Base-by-base conservation (phyloP, 768 basidiomycete genomes). In the Auricularia sp. region DNA sequence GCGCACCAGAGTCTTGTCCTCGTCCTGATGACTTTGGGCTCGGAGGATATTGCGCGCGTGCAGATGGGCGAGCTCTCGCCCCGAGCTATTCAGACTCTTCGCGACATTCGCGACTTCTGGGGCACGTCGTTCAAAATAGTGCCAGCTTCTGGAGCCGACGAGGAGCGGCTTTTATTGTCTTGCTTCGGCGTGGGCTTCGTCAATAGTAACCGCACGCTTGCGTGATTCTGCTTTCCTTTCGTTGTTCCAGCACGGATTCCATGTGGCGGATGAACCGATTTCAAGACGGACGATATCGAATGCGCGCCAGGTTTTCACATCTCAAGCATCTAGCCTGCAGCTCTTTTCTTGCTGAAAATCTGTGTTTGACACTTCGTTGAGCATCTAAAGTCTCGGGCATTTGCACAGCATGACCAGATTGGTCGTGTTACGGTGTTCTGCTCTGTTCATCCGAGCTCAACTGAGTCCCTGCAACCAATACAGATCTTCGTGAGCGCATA, bases 41-140 rank as follows among this genome's bases (percentile, higher is more conserved):
- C 92, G 67, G 97, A 98, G 72, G 97, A 99, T 73, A 94, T 98
- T 0, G 92, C 94, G 0, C 85, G 90, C 66, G 93, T 91, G 77
- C 80, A 85, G 65, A 89, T 98, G 85, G 85, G 89, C 3, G 87
- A 89, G 69, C 86, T 93, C 18, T 93, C 91, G 11, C 76, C 83
- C 16, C 82, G 90, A 74, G 92, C 91, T n/a, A 84, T 96, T 58
- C 93, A 97, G 78, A 93, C 96, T 70, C 76, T 98, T 29, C 82
- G 90, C 35, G 96, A 98, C 69, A 76, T 94, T 54, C 83, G 84
- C 67, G 77, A 81, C 21, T 89, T 90, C 72, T 96, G 97, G 68
- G 92, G 94, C 34, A 93, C 90, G 0, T 88, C 91, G 14, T 98
- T 98, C 85, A 98, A 97, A 75, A 88, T 97, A 64, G 82, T 83